Evolutionary conservation across 2,329 filamentous ascomycete genomes (phyloP), one percentile per base, ranked within the genome.

Genomic region (Ophiognomonia clavigignenti-juglandacearum): DNA sequence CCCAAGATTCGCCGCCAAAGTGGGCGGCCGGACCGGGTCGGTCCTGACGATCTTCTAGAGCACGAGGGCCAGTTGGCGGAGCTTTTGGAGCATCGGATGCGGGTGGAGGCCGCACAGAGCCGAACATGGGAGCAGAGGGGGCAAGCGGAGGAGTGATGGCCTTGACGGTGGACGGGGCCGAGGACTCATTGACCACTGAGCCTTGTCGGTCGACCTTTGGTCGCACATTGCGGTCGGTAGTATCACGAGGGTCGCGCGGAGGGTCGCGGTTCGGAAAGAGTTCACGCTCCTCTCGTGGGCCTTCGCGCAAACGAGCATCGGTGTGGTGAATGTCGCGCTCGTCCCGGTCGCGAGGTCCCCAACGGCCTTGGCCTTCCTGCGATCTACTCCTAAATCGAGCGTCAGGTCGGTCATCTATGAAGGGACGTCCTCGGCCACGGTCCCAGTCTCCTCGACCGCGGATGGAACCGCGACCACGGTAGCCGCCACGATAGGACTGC

Each of bases 361-460:
- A 80, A 27, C 77, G 77, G 32, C 32, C 32, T 35, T 35, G 43
- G 47, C 81, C 78, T 58, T 83, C 80, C 57, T 83, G 78, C 53
- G 83, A 85, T 53, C 83, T 76, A 57, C 80, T 83, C 57, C 85
- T 72, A 55, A 86, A 85, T 11, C 78, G 74, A 4, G 24, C 5
- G 50, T 86, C 73, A 14, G 23, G 14, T 34, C 78, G 72, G 36
- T 84, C 84, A 48, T 83, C 80, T 53, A 79, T 81, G 39, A 74
- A 76, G 18, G 75, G 70, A 24, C 76, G 70, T 10, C 72, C 72
- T 26, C 73, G 69, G 36, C 67, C 68, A 46, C 68, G 62, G 29
- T 75, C 74, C 65, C 72, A 77, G 42, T 77, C 76, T 13, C 76
- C 81, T 24, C 81, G 71, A 48, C 79, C 47, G 8, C 51, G 43